Evolutionary conservation across 1,284 basidiomycete species (phyloP), one percentile per base, ranked within the genome.

Genomic region (Cutaneotrichosporon dermatis): DNA sequence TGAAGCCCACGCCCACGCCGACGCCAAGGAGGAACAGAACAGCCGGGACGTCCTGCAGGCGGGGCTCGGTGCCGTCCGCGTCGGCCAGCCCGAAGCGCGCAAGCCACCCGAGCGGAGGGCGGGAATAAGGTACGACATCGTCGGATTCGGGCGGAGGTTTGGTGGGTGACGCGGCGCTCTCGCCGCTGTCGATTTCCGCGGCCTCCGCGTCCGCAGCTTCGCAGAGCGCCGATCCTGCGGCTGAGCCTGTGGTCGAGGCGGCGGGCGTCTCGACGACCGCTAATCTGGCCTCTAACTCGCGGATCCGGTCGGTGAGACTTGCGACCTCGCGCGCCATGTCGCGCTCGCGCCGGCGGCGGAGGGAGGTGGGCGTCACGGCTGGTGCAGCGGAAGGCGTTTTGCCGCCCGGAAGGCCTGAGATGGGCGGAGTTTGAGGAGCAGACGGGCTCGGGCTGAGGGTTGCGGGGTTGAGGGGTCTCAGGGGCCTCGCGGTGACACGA

Each of bases 1-100:
- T 51, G 7, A 61, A 57, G 9, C 54, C 55, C 11, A 55, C 57
- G 4, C 62, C 62, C 6, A 61, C 62, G 15, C 62, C 62, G 33
- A 64, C 48, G n/a, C 62, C 62, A 42, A 58, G 50, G 40, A 64
- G 55, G 57, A 64, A 64, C 35, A 59, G 49, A n/a, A 57, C 44
- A 8, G 49, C 52, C 4, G 62, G 62, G 33, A 59, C 16, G 34
- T 64, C 59, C 42, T 45, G 48, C 35, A 57, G 41, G n/a, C 54
- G 55, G 15, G 52, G 61, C 53, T 57, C 54, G 44, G 16, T 11
- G 15, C 56, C 61, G 44, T 52, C 50, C 7, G 43, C 44, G 49
- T 55, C 55, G 12, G 51, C 51, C 36, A 60, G 39, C 9, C 54
- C 58, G 2, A 62, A 43, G 44, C 40, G 33, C 12, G 56, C 34